A percentile compares a stretch with the other conserved stretches of the same genome.
phyloP scores from a whole-genome alignment of 208 protist genomes.

The Leishmania gerbilli region DNA sequence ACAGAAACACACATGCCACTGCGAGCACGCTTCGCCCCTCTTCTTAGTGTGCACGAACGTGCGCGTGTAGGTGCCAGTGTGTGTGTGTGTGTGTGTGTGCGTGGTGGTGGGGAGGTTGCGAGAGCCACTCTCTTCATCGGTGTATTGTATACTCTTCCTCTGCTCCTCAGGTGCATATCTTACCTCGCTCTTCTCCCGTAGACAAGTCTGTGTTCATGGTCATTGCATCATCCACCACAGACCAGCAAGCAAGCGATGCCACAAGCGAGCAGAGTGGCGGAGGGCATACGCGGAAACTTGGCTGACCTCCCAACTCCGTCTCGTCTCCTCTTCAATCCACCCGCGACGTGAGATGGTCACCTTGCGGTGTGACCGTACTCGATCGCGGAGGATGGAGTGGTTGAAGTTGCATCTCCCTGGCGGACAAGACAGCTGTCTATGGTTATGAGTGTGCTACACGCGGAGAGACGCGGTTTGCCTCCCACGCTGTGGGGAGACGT shows the following conservation, averaged over 20 bases:
- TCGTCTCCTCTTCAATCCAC: background rate
- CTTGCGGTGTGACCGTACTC: background rate
- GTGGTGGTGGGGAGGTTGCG: background rate
- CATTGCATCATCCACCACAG: background rate
- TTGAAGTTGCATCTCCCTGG: background rate
- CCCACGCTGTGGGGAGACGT: background rate
- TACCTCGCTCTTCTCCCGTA: background rate
- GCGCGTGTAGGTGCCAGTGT: background rate
- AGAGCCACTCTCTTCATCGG: background rate
- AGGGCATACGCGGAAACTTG: too few species aligned
- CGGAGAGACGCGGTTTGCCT: background rate
- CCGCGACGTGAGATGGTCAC: background rate
- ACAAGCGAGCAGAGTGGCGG: background rate
- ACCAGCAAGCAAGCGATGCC: background rate
- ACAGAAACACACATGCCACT: background rate
- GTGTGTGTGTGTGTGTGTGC: background rate
- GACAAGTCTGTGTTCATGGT: background rate
- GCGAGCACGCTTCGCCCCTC: background rate
- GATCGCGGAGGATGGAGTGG: background rate
- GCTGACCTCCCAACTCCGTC: background rate
- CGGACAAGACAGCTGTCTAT: background rate
- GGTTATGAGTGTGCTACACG: background rate
- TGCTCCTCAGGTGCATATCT: background rate
- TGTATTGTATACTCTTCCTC: background rate
- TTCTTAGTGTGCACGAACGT: background rate